Percentiles rank a stretch among this genome's conserved stretches.
Evolutionary conservation across 129 eudicot species (phyloP).

Genomic region (Artemisia tridentata): DNA sequence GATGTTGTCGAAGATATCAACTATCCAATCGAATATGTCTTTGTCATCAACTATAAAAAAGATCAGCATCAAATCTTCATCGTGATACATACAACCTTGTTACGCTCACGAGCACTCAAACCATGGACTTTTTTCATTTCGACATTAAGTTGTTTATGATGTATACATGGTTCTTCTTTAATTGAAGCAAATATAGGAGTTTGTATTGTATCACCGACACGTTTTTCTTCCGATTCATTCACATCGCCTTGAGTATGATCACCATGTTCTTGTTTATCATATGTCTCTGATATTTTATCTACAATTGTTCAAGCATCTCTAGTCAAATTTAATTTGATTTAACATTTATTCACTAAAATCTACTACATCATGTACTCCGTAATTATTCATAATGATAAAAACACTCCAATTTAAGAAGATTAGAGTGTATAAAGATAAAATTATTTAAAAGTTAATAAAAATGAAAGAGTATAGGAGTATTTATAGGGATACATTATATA

Average conservation of each 20-base stretch:
- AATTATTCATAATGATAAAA: too few relatives aligned
- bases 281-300: background rate
- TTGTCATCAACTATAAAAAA: background rate
- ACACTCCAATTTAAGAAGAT: too few relatives aligned
- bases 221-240: background rate
- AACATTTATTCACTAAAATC: too few relatives aligned
- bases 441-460: too few relatives aligned
- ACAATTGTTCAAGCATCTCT: background rate
- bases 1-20: background rate
- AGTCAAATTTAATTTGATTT: too few relatives aligned
- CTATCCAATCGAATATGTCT: background rate
- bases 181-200: background rate
- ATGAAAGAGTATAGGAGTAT: too few relatives aligned
- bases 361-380: too few relatives aligned
- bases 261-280: background rate
- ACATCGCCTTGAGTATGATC: background rate
- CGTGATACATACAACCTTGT: background rate
- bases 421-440: too few relatives aligned
- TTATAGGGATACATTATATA: too few relatives aligned
- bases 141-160: background rate
- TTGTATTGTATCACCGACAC: too few relatives aligned
- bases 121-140: background rate
- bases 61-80: background rate
- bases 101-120: background rate
- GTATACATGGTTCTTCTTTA: background rate